Percentiles rank a stretch among this genome's conserved stretches.
Evolutionary conservation across 257 asterid species (phyloP).

Genomic region (Paraleonurus japonicus): DNA sequence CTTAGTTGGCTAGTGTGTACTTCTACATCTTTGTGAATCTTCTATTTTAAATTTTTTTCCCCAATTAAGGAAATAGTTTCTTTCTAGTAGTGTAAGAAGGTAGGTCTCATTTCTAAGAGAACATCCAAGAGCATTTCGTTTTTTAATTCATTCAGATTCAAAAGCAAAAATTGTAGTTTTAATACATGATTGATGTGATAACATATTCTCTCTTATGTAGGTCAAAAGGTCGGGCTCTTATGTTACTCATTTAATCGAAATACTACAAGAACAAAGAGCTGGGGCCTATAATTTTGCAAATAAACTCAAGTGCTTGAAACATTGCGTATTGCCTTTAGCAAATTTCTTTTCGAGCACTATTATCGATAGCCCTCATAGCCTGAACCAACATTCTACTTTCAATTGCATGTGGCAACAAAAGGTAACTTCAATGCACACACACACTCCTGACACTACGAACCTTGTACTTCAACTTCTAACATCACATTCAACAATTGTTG

Average conservation of each 20-base stretch:
- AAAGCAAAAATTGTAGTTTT: background rate
- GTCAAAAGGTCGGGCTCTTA: conserved; percentile 68
- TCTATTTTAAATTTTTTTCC: too few species aligned
- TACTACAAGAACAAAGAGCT: conserved; percentile 93
- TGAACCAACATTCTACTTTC: conserved; percentile 52
- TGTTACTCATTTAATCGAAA: conserved; percentile 67
- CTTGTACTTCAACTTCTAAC: conserved; percentile 9
- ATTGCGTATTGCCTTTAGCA: conserved; percentile 57
- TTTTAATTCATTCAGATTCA: background rate
- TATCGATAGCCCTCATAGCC: conserved; percentile 27
- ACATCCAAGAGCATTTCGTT: background rate
- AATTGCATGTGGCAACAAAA: conserved; percentile 91
- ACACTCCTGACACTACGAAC: background rate
- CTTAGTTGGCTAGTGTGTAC: background rate
- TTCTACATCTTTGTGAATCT: background rate
- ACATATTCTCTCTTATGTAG: conserved; percentile 38
- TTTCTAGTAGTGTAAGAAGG: background rate
- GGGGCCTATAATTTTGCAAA: conserved; percentile 56
- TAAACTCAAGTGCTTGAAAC: conserved; percentile 56
- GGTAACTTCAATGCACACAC: conserved; percentile 39
- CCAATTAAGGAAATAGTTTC: too few species aligned
- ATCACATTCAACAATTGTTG: conserved; percentile 25
- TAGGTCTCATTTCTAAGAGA: background rate
- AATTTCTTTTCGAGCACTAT: conserved; percentile 49
- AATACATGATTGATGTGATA: background rate